Conservation (phyloP, 495 filamentous ascomycete genomes). For the Aspergillus bertholletiae region DNA sequence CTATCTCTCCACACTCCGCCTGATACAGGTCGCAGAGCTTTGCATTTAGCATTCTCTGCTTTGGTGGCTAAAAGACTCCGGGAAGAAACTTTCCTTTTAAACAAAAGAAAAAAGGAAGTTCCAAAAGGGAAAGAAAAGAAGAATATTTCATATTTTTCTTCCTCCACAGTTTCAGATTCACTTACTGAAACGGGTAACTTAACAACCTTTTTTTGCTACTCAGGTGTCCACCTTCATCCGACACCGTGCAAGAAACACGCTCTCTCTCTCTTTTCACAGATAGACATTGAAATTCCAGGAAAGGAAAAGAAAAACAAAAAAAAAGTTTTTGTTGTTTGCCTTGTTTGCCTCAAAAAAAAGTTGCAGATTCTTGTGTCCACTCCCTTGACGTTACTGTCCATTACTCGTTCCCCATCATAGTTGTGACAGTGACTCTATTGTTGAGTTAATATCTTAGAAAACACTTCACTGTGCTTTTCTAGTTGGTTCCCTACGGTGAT, state of each 20-base stretch:
- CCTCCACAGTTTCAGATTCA: constrained; percentile 16
- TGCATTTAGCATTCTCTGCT: constrained; percentile 11
- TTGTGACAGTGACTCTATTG: constrained; percentile 7
- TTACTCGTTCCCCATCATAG: constrained; percentile 14
- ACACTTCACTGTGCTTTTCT: constrained; percentile 48
- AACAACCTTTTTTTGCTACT: constrained; percentile 11
- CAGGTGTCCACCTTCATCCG: constrained; percentile 20
- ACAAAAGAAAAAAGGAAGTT: constrained; percentile 9
- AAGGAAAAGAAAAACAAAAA: constrained; percentile 22
- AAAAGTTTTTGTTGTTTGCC: constrained; percentile 1
- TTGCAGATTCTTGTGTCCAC: constrained; percentile 19
- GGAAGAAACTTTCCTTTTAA: constrained; percentile 20
- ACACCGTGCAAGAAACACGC: constrained; percentile 9
- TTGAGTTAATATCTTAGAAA: constrained; percentile 21
- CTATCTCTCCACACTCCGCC: constrained; percentile 18
- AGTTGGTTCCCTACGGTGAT: constrained; percentile 12
- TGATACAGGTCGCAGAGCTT: constrained; percentile 19
- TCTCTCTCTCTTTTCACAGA: constrained; percentile 31
- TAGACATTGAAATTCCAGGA: constrained; percentile 31
- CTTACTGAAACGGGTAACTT: constrained; percentile 32
- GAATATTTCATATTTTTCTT: constrained; percentile 12
- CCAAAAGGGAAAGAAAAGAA: constrained; percentile 14
- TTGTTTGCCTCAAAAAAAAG: constrained; percentile 11
- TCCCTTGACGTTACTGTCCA: constrained; percentile 20
- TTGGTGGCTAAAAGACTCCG: constrained; percentile 9